Conservation (phyloP, 2,329 filamentous ascomycete genomes). For the Torrubiellomyces zombiae region DNA sequence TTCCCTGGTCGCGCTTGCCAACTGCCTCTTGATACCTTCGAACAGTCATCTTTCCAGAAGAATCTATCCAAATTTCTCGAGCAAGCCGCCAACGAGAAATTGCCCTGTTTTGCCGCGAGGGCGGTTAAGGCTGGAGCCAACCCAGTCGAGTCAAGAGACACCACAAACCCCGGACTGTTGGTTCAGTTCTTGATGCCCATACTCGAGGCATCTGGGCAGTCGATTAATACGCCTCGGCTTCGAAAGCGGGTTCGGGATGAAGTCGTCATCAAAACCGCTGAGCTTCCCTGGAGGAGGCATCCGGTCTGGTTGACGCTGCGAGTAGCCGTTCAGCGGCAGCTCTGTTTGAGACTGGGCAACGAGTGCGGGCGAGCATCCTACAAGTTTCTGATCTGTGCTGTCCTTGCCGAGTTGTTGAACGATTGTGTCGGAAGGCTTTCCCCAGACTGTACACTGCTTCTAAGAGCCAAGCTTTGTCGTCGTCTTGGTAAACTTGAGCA, state of each 20-base stretch:
- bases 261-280: slow-evolving; percentile 29
- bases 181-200: slow-evolving; percentile 43
- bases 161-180: slow-evolving; percentile 37
- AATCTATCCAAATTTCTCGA: slow-evolving; percentile 35
- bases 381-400: slow-evolving; percentile 37
- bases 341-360: slow-evolving; percentile 21
- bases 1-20: slow-evolving; percentile 39
- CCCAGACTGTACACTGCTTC: slow-evolving; percentile 7
- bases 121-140: slow-evolving; percentile 31
- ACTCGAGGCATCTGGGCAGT: slow-evolving; percentile 34
- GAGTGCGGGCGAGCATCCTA: slow-evolving; percentile 23
- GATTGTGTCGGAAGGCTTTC: slow-evolving; percentile 11
- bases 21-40: slow-evolving; percentile 19
- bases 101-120: slow-evolving; percentile 34
- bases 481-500: slow-evolving; percentile 40
- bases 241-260: slow-evolving; percentile 47
- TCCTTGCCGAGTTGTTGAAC: slow-evolving; percentile 29
- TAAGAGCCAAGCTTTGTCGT: slow-evolving; percentile 33
- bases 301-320: slow-evolving; percentile 46
- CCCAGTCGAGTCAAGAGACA: slow-evolving; percentile 39
- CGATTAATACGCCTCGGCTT: slow-evolving; percentile 19
- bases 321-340: slow-evolving; percentile 35
- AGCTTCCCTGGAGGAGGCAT: slow-evolving; percentile 43
- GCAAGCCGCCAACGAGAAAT: slow-evolving; percentile 33
- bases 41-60: slow-evolving; percentile 23